Evolutionary conservation across 169 alveolate genomes (phyloP).

Genomic region (Plasmodium berghei): DNA sequence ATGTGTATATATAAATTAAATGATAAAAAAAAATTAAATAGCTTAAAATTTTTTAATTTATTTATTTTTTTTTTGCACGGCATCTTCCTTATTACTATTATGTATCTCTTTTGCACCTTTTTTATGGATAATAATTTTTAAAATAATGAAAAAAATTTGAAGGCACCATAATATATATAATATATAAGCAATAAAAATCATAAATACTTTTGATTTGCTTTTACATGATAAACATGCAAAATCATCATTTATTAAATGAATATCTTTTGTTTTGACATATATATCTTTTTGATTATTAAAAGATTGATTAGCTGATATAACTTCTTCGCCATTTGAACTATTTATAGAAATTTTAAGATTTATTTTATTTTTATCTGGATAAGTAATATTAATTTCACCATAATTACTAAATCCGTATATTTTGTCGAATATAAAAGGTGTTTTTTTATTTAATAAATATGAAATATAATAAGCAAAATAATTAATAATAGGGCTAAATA

Average conservation of each 20-base stretch:
- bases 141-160: constrained; percentile 20
- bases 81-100: no score
- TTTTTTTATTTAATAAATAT: constrained; percentile 14
- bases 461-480: constrained; percentile 28
- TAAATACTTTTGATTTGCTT: constrained; percentile 12
- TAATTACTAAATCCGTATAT: constrained; percentile 56
- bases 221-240: constrained; percentile 52
- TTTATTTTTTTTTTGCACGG: no score
- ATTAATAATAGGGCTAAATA: constrained; percentile 30
- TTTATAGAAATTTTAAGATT: constrained; percentile 28
- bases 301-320: constrained; percentile 50
- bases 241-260: constrained; percentile 64
- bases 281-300: constrained; percentile 57
- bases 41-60: no score
- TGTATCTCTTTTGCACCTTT: constrained; percentile 8
- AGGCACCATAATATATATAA: constrained; percentile 33
- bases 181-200: constrained; percentile 33
- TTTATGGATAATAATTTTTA: constrained; percentile 8
- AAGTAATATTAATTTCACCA: constrained; percentile 41
- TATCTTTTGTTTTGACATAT: constrained; percentile 31
- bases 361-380: constrained; percentile 39
- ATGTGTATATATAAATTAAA: no score
- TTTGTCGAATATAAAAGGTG: constrained; percentile 36
- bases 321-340: constrained; percentile 56
- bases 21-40: no score